Percentiles rank a stretch among this genome's conserved stretches.
phyloP scores from a whole-genome alignment of 2,329 filamentous ascomycete species.

The Lomentospora prolificans region DNA sequence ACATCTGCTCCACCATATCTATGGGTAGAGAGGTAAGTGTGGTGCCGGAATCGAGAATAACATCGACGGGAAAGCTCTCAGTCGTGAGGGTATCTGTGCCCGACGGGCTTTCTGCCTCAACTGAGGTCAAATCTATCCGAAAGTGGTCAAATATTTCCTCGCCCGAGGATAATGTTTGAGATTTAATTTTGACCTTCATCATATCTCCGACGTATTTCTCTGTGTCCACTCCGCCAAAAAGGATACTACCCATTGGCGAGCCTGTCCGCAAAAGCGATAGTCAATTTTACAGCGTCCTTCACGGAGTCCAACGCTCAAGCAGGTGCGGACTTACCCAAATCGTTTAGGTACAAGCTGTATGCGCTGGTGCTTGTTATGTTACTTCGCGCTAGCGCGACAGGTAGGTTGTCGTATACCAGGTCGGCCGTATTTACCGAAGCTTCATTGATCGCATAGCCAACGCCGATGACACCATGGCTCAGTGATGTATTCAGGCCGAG shows the following conservation, averaged over 20 bases:
- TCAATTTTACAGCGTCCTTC: constrained; percentile 7
- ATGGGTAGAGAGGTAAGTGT: constrained; percentile 61
- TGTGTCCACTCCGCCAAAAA: constrained; percentile 75
- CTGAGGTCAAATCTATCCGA: constrained; percentile 35
- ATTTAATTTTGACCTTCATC: constrained; percentile 48
- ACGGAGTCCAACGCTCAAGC: no score
- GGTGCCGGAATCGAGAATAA: constrained; percentile 67
- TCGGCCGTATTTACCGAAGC: constrained; percentile 24
- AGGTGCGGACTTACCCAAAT: constrained; percentile 32
- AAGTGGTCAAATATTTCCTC: constrained; percentile 31
- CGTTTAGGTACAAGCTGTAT: constrained; percentile 62
- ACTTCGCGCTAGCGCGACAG: constrained; percentile 52
- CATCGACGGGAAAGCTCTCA: constrained; percentile 37
- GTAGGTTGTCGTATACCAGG: constrained; percentile 46
- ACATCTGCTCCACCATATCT: constrained; percentile 42
- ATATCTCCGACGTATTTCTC: constrained; percentile 60
- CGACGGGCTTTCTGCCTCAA: constrained; percentile 36
- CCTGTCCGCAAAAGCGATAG: constrained; percentile 20
- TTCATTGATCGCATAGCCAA: constrained; percentile 49
- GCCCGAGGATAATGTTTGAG: constrained; percentile 25
- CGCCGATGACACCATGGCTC: constrained; percentile 46
- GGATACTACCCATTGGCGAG: constrained; percentile 56
- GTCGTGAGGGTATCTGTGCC: constrained; percentile 39
- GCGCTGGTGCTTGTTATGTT: constrained; percentile 56
- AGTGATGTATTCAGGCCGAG: constrained; percentile 45